These are phyloP conservation scores for Trichoderma atrobrunneum DNA, from an alignment of 2,329 filamentous ascomycete species.

Conservation along the genomic window DNA sequence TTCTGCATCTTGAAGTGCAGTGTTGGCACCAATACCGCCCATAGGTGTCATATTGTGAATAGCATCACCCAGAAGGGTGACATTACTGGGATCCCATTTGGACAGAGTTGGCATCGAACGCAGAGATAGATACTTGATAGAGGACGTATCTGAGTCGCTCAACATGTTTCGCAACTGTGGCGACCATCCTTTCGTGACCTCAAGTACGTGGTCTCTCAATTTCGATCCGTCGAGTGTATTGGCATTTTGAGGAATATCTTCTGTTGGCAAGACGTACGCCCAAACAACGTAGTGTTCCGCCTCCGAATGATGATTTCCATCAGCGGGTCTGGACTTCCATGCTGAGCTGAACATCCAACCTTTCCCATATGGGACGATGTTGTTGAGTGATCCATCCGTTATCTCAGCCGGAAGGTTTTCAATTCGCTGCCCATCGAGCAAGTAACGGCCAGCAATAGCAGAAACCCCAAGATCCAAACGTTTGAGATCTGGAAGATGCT, in stretches of 20 bases:
- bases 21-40: background rate
- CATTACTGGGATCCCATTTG: background rate
- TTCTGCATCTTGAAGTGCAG: background rate
- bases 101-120: no score
- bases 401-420: background rate
- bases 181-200: no score
- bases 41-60: background rate
- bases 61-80: background rate
- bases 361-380: background rate
- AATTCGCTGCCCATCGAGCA: background rate
- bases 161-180: no score
- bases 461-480: background rate
- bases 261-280: background rate
- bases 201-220: no score
- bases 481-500: background rate
- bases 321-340: background rate
- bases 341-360: background rate
- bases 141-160: no score
- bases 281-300: background rate
- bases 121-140: no score
- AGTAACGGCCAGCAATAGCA: background rate
- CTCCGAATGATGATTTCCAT: background rate
- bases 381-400: background rate
- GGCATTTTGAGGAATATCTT: background rate
- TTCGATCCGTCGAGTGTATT: no score